These are phyloP conservation scores for Scheffersomyces parashehatae DNA, from an alignment of 1,139 yeast genomes.

Conservation along the genomic window DNA sequence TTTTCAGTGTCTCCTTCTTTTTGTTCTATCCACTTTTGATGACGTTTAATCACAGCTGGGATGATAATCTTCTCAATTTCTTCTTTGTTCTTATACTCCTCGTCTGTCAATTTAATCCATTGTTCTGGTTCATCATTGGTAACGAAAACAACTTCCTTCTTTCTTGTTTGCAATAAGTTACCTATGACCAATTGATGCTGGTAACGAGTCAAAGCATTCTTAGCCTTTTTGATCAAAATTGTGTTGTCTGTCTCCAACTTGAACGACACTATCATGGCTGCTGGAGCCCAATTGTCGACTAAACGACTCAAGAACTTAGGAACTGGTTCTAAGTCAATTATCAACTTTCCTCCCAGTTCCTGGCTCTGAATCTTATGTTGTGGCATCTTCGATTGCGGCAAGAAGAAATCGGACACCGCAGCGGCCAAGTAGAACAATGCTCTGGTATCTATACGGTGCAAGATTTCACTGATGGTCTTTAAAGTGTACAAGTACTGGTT, in stretches of 20 bases:
- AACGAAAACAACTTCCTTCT: constrained; percentile 85
- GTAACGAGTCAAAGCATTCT: constrained; percentile 76
- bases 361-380: constrained; percentile 93
- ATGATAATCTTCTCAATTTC: constrained; percentile 79
- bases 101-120: constrained; percentile 55
- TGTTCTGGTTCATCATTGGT: constrained; percentile 42
- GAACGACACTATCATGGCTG: constrained; percentile 92
- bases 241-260: constrained; percentile 85
- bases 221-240: constrained; percentile 73
- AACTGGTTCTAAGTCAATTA: constrained; percentile 89
- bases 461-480: constrained; percentile 60
- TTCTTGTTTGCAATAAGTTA: constrained; percentile 85
- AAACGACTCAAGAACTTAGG: constrained; percentile 88
- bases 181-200: constrained; percentile 95
- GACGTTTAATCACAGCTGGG: constrained; percentile 69
- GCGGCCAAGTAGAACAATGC: constrained; percentile 91
- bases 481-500: constrained; percentile 89
- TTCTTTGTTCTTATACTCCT: constrained; percentile 33
- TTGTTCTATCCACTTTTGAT: constrained; percentile 56
- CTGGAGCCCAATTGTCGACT: constrained; percentile 94
- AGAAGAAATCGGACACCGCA: constrained; percentile 94
- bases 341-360: constrained; percentile 67
- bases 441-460: constrained; percentile 52
- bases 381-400: constrained; percentile 82
- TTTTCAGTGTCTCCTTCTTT: constrained; percentile 2